Evolutionary conservation across 768 basidiomycete species (phyloP).

Genomic region (Neoboletus subvelutipes): DNA sequence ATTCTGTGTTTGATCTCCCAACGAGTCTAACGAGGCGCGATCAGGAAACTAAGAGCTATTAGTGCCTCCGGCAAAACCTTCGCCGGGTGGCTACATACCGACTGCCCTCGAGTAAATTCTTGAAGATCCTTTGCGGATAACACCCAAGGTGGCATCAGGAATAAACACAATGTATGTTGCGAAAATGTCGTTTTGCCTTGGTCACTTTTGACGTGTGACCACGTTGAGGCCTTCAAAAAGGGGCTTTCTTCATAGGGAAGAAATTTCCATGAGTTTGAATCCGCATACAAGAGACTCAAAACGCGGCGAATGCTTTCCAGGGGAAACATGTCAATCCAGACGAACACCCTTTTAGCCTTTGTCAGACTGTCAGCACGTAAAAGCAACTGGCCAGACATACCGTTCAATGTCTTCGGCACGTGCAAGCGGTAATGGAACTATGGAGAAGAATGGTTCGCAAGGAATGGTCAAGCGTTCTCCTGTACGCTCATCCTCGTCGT

Average conservation of each 20-base stretch:
- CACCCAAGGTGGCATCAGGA: conserved; percentile 43
- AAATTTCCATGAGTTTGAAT: conserved; percentile 33
- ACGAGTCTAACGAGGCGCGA: conserved; percentile 5
- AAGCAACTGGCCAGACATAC: conserved; percentile 30
- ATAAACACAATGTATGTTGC: conserved; percentile 27
- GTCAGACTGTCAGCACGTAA: conserved; percentile 1
- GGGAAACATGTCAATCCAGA: conserved; percentile 53
- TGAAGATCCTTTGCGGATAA: conserved; percentile 35
- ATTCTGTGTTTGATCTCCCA: neutral
- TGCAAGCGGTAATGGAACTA: conserved; percentile 34
- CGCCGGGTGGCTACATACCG: conserved; percentile 11
- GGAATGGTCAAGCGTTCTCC: conserved; percentile 46
- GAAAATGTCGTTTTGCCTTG: conserved; percentile 12
- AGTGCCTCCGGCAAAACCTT: neutral
- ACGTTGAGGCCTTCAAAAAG: conserved; percentile 27
- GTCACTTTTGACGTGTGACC: conserved; percentile 23
- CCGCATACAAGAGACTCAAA: conserved; percentile 33
- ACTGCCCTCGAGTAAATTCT: conserved; percentile 29
- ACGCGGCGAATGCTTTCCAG: conserved; percentile 49
- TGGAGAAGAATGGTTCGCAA: conserved; percentile 39
- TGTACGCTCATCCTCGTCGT: conserved; percentile 39
- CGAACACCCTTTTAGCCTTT: conserved; percentile 36
- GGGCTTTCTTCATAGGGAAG: conserved; percentile 20
- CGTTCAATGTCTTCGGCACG: conserved; percentile 43
- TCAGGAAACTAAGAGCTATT: conserved; percentile 20